These are phyloP conservation scores for Suillus hirtellus DNA, from an alignment of 768 basidiomycete species.

Conservation along the genomic window DNA sequence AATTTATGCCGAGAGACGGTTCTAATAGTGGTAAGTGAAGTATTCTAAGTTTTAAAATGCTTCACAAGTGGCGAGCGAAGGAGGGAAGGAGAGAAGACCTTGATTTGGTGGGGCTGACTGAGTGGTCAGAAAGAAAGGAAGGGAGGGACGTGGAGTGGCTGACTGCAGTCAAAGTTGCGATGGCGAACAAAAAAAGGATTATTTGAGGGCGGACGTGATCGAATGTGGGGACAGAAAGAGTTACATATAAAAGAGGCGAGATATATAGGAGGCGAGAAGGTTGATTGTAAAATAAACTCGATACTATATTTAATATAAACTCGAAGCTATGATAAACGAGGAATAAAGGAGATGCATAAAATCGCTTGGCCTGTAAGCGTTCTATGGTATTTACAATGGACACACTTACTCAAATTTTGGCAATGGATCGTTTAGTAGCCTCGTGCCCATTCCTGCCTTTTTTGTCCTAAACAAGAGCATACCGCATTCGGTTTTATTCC, in stretches of 20 bases:
- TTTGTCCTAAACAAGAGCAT: slow-evolving; percentile 29
- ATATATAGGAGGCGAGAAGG: slow-evolving; percentile 7
- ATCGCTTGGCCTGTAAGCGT: not conserved
- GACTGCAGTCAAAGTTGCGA: slow-evolving; percentile 3
- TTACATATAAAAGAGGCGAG: not conserved
- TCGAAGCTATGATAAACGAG: slow-evolving; percentile 6
- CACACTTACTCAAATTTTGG: not conserved
- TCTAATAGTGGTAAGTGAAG: not conserved
- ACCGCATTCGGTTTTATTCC: not conserved
- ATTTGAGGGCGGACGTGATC: slow-evolving; percentile 10
- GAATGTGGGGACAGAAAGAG: not conserved
- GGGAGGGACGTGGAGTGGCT: not conserved
- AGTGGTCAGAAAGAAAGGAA: not conserved
- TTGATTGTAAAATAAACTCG: not conserved
- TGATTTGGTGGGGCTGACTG: not conserved
- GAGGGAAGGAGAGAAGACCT: not conserved
- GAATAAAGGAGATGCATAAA: not conserved
- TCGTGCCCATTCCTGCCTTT: slow-evolving; percentile 21
- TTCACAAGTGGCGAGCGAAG: not conserved
- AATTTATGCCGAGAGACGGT: not conserved
- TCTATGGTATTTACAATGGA: slow-evolving; percentile 4
- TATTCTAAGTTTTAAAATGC: not conserved
- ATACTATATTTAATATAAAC: slow-evolving; percentile 2
- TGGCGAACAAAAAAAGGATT: slow-evolving; percentile 6
- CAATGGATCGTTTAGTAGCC: slow-evolving; percentile 8